These are phyloP conservation scores for Fraxinus latifolia DNA, from an alignment of 305 asterid genomes.

Conservation along the genomic window DNA sequence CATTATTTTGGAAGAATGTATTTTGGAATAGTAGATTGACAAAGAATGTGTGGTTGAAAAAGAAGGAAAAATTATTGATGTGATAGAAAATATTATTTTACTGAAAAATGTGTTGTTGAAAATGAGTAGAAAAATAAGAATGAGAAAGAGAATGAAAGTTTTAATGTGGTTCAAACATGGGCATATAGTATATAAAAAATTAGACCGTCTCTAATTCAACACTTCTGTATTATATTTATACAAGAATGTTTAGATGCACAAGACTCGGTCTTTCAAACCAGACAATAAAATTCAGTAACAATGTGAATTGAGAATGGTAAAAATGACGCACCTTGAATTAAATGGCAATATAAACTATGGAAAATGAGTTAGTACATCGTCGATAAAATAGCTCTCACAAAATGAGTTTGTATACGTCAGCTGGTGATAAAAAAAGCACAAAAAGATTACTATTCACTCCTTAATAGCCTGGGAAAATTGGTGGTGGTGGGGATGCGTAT, in stretches of 20 bases:
- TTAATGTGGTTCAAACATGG: too few species aligned
- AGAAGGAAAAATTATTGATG: too few species aligned
- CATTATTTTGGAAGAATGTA: too few species aligned
- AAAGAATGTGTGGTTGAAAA: too few species aligned
- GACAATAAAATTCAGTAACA: neutral
- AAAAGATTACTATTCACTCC: neutral
- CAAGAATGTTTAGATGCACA: neutral
- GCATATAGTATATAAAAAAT: neutral
- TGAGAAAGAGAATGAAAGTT: too few species aligned
- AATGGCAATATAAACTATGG: neutral
- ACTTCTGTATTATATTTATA: neutral
- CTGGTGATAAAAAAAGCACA: neutral
- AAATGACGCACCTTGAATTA: neutral
- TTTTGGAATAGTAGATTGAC: too few species aligned
- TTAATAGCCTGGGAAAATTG: neutral
- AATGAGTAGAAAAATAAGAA: too few species aligned
- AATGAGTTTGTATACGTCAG: neutral
- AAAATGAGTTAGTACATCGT: neutral
- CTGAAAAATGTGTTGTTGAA: too few species aligned
- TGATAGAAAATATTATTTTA: too few species aligned
- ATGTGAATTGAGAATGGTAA: neutral
- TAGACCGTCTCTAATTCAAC: neutral
- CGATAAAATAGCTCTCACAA: neutral
- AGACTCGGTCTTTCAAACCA: neutral
- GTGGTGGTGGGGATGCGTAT: conserved; percentile 2